Base-by-base conservation (phyloP, 805 yeast genomes). In the Saccharomycopsis fibuligera region DNA sequence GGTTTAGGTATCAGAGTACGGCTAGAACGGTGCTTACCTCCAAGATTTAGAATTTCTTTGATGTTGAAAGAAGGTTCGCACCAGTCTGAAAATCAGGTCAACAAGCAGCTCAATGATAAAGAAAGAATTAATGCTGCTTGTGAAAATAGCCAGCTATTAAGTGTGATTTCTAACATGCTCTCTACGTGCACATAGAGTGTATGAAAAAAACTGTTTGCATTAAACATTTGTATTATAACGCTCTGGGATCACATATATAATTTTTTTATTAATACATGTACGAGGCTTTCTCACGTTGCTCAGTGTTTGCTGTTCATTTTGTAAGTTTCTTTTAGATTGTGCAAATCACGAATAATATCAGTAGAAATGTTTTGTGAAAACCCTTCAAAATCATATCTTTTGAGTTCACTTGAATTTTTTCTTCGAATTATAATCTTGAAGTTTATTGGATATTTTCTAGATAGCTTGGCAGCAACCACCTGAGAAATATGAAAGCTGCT, bases 51-150 rank as follows among this genome's bases (percentile, higher is more conserved):
- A 56, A 80, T 88, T 50, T 76, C 81, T 12, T 84, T 93, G 27
- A 67, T 84, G 35, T 76, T 93, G 44, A 89, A 90, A 60, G 86
- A 87, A 58, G 98, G 98, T 1, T 78, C 95, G 1, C 99, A 93
- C 62, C 97, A 93, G 64, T 86, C 96, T 61, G 99, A 93, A 62
- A 78, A 77, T 56, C 99, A 93, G 62, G 98, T 93, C 21, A 93
- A 93, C 66, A 91, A 91, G 62, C 99, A 93, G 67, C 74, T 93
- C 52, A 93, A 93, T 61, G 99, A 93, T 62, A 93, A 93, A 67
- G 99, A 93, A 66, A 72, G 99, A 54, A 97, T 93, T 0, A 95
- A 96, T 29, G 99, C 99, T 24, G 99, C 99, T 0, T 90, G 98
- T 65, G 99, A 93, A 61, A 93, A 93, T 60, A 96, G 86, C 49